These are phyloP conservation scores for Fusarium tuaranense DNA, from an alignment of 2,329 filamentous ascomycete genomes.

Conservation along the genomic window DNA sequence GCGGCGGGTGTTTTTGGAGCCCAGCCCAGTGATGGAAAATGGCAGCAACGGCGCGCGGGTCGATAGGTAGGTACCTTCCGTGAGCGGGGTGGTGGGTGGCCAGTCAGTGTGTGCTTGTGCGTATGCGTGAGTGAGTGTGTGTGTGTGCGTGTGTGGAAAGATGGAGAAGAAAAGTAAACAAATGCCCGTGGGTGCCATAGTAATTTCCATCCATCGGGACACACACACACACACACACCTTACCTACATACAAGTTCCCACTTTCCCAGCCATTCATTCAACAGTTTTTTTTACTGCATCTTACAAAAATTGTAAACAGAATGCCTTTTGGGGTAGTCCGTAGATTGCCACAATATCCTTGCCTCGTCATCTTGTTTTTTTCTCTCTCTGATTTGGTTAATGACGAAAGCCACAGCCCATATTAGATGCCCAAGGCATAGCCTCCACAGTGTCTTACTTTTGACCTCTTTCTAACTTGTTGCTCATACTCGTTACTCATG, in stretches of 20 bases:
- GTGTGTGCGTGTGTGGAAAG: conserved; percentile 12
- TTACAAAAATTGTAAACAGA: not conserved
- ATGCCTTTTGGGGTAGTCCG: conserved; percentile 6
- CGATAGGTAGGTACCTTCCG: conserved; percentile 1
- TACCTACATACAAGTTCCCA: not conserved
- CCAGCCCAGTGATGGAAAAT: conserved; percentile 2
- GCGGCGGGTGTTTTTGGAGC: conserved; percentile 17
- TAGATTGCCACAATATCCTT: not conserved
- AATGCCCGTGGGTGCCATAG: conserved; percentile 16
- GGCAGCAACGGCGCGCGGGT: conserved; percentile 23
- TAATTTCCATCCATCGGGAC: conserved; percentile 1
- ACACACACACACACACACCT: conserved; percentile 10
- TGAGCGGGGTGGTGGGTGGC: not conserved
- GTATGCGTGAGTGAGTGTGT: conserved; percentile 14
- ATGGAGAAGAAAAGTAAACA: conserved; percentile 42
- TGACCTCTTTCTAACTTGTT: not conserved
- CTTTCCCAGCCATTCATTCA: conserved; percentile 1
- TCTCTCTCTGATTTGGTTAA: not conserved
- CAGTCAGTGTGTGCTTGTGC: conserved; percentile 10
- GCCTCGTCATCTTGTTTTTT: conserved; percentile 8
- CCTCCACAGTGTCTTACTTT: conserved; percentile 26
- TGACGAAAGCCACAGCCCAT: conserved; percentile 1
- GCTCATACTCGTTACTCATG: not conserved
- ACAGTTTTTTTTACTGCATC: not conserved
- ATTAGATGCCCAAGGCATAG: conserved; percentile 10